These are phyloP conservation scores for Cucurbita maxima DNA, from an alignment of 306 rosid genomes.

Conservation along the genomic window DNA sequence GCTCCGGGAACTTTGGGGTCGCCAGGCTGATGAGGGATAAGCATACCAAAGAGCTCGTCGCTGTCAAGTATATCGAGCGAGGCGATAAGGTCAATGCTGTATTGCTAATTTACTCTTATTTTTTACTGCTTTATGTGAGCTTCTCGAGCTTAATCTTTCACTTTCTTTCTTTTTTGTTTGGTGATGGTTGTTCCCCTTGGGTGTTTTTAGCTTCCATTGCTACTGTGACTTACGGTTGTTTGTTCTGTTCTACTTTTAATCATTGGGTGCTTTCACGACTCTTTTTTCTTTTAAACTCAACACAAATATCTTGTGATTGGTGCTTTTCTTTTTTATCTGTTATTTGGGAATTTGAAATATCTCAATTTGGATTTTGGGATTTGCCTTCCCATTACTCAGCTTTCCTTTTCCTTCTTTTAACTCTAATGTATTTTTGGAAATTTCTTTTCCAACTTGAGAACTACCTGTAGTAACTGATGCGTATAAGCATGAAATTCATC, in stretches of 20 bases:
- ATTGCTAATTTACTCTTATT: neutral
- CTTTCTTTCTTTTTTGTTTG: neutral
- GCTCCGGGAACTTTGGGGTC: constrained; percentile 83
- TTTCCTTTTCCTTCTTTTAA: neutral
- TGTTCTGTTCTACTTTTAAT: constrained; percentile 4
- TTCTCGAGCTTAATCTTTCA: constrained; percentile 3
- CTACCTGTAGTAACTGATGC: neutral
- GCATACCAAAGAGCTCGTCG: constrained; percentile 72
- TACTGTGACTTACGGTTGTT: neutral
- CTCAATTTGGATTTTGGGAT: neutral
- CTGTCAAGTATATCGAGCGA: constrained; percentile 84
- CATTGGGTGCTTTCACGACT: constrained; percentile 5
- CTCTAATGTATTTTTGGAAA: neutral
- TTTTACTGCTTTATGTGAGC: neutral
- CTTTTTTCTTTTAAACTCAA: neutral
- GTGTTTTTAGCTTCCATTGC: neutral
- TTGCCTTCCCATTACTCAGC: neutral
- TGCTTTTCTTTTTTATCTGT: neutral
- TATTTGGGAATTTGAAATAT: neutral
- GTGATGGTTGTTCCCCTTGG: neutral
- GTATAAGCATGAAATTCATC: neutral
- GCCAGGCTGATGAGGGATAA: constrained; percentile 84
- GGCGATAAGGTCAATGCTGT: constrained; percentile 59
- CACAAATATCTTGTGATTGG: neutral
- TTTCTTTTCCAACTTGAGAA: neutral